These are phyloP conservation scores for Plasmodium malariae DNA, from an alignment of 169 alveolate species.

Conservation along the genomic window DNA sequence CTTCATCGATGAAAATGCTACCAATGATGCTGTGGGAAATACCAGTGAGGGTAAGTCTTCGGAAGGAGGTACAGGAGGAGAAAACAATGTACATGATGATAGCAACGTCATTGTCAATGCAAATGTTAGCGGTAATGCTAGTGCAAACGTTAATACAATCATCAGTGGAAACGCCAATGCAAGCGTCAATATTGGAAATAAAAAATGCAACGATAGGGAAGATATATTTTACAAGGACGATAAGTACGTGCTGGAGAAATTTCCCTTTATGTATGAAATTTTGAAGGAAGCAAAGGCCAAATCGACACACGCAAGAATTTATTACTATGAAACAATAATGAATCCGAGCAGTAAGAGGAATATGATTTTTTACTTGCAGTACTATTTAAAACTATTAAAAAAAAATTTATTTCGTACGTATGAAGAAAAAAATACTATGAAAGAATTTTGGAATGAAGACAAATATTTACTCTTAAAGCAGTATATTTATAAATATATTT, in stretches of 20 bases:
- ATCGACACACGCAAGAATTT: constrained; percentile 22
- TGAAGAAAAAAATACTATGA: constrained; percentile 30
- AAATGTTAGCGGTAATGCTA: not conserved
- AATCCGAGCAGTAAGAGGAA: constrained; percentile 54
- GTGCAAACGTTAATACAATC: not conserved
- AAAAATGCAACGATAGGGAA: not conserved
- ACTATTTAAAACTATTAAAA: constrained; percentile 42
- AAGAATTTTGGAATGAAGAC: constrained; percentile 51
- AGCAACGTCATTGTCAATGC: not conserved
- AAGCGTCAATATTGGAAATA: not conserved
- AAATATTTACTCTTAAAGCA: constrained; percentile 53
- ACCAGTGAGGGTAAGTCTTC: not conserved
- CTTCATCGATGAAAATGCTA: not conserved
- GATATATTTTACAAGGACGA: constrained; percentile 36
- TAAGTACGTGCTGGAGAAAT: constrained; percentile 52
- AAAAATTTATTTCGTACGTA: constrained; percentile 48
- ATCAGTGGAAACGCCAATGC: not conserved
- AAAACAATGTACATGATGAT: too few relatives aligned
- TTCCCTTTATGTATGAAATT: constrained; percentile 60
- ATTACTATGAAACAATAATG: constrained; percentile 65
- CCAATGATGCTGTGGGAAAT: not conserved
- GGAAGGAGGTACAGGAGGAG: too few relatives aligned
- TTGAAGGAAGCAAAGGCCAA: constrained; percentile 46
- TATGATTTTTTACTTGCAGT: constrained; percentile 71
- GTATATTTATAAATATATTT: constrained; percentile 54